Evolutionary conservation across 116 monocot genomes (phyloP).

Genomic region (Iris pallida): DNA sequence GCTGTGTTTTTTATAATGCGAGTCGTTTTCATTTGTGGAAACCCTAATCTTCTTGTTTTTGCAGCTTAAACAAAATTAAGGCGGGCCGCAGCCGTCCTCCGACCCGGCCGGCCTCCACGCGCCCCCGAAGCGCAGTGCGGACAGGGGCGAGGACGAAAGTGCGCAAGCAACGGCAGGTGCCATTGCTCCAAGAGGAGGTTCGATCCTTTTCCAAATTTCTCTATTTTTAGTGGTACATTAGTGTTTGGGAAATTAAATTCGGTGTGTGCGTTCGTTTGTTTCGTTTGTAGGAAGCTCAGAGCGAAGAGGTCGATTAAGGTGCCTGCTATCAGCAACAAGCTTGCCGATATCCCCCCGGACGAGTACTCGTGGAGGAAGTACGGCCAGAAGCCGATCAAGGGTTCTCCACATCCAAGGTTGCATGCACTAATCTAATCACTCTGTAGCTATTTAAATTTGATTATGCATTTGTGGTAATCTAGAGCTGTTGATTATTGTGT

Average conservation of each 20-base stretch:
- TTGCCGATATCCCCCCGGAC: conserved; percentile 61
- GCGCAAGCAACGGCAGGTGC: conserved; percentile 22
- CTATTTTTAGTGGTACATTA: background rate
- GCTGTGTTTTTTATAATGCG: too few relatives aligned
- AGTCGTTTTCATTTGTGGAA: too few relatives aligned
- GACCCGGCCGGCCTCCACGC: conserved; percentile 1
- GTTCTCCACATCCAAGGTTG: conserved; percentile 74
- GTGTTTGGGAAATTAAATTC: background rate
- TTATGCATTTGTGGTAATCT: too few relatives aligned
- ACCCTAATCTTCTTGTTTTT: too few relatives aligned
- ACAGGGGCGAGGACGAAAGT: conserved; percentile 17
- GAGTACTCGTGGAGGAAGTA: conserved; percentile 80
- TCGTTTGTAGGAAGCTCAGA: conserved; percentile 47
- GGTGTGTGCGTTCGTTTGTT: background rate
- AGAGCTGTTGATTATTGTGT: too few relatives aligned
- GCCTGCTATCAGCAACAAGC: conserved; percentile 57
- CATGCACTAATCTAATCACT: too few relatives aligned
- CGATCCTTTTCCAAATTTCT: background rate
- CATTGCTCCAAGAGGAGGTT: conserved; percentile 67
- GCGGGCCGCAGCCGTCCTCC: conserved; percentile 20
- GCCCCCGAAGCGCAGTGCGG: conserved; percentile 20
- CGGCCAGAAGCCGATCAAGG: conserved; percentile 16
- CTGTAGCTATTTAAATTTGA: too few relatives aligned
- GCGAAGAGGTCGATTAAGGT: conserved; percentile 53
- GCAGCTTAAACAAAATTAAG: too few relatives aligned